Evolutionary conservation across 768 basidiomycete species (phyloP).

Genomic region (Suillus sp.): DNA sequence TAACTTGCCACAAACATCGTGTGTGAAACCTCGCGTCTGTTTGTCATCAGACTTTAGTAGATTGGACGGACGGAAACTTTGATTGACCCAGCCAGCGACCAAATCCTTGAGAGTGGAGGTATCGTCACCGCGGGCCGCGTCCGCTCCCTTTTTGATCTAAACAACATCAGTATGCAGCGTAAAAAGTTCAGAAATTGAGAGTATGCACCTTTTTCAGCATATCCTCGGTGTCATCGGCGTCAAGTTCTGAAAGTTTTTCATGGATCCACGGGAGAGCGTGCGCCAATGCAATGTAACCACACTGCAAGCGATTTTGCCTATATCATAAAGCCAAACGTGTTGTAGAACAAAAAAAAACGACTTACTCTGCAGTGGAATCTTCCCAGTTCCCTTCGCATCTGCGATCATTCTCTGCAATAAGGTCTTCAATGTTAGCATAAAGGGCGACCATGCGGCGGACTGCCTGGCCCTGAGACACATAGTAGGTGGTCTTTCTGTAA

Average conservation of each 20-base stretch:
- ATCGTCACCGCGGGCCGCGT: constrained; percentile 2
- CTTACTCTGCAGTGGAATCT: background rate
- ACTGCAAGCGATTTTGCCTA: background rate
- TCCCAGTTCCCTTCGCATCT: background rate
- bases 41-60: no score
- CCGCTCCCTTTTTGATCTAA: constrained; percentile 1
- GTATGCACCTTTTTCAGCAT: background rate
- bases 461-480: background rate
- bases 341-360: background rate
- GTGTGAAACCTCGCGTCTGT: no score
- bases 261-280: background rate
- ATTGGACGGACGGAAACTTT: background rate
- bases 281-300: background rate
- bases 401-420: background rate
- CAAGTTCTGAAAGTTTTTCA: background rate
- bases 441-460: background rate
- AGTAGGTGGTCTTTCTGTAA: background rate
- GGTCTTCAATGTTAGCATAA: background rate
- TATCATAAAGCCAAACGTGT: background rate
- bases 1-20: no score
- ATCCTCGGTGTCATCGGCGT: no score
- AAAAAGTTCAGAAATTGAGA: background rate
- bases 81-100: background rate
- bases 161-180: background rate
- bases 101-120: constrained; percentile 2